phyloP scores from a whole-genome alignment of 441 rosid genomes.

The Erodium chrysanthum region DNA sequence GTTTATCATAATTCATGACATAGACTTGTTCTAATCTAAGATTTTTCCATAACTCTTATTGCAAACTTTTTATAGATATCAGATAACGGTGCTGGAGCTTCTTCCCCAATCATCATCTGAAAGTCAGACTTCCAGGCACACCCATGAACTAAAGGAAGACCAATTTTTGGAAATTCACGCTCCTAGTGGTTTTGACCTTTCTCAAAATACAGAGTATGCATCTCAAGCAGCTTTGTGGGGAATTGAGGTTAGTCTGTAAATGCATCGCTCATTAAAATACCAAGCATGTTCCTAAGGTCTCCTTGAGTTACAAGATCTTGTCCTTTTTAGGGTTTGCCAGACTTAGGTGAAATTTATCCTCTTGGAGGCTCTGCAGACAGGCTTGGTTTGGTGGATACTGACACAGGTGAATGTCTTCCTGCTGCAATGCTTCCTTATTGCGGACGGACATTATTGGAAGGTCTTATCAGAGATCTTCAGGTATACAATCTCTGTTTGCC shows the following conservation, averaged over 20 bases:
- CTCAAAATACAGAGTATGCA: slow-evolving; percentile 53
- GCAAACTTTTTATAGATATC: slow-evolving; percentile 50
- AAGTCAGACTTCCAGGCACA: slow-evolving; percentile 34
- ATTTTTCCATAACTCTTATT: slow-evolving; percentile 1
- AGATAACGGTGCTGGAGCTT: slow-evolving; percentile 70
- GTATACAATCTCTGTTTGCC: slow-evolving; percentile 30
- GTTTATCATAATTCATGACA: neutral
- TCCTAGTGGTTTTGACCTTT: slow-evolving; percentile 67
- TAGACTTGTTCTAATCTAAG: neutral
- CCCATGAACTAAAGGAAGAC: slow-evolving; percentile 39
- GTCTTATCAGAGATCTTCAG: slow-evolving; percentile 91
- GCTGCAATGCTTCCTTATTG: slow-evolving; percentile 95
- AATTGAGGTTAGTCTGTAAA: slow-evolving; percentile 50
- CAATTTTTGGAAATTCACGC: slow-evolving; percentile 62
- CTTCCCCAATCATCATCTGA: slow-evolving; percentile 46
- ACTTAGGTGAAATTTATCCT: slow-evolving; percentile 84
- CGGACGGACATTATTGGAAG: slow-evolving; percentile 84
- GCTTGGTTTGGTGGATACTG: slow-evolving; percentile 74
- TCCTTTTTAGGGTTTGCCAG: slow-evolving; percentile 79
- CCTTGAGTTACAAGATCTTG: slow-evolving; percentile 41
- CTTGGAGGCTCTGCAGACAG: slow-evolving; percentile 92
- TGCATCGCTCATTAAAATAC: slow-evolving; percentile 11
- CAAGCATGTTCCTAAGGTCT: slow-evolving; percentile 9
- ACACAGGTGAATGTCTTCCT: slow-evolving; percentile 83
- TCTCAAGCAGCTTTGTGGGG: slow-evolving; percentile 93